These are phyloP conservation scores for Kwoniella botswanensis DNA, from an alignment of 768 basidiomycete genomes.

Conservation along the genomic window DNA sequence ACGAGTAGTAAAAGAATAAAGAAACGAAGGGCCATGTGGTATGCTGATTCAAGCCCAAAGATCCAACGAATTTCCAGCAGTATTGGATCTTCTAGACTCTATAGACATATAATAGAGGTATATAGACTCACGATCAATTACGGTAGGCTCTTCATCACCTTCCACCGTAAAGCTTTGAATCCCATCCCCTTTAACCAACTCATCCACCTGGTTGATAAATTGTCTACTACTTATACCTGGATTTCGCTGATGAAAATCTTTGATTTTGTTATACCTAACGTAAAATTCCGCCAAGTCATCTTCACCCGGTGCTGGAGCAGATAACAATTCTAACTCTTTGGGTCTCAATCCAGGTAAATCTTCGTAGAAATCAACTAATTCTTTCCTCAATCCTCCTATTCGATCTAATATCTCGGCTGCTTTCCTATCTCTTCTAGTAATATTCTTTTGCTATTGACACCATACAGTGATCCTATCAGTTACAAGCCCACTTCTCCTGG, in stretches of 20 bases:
- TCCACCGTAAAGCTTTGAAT: constrained; percentile 71
- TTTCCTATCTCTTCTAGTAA: constrained; percentile 73
- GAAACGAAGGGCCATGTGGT: no score
- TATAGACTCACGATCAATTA: constrained; percentile 70
- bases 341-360: constrained; percentile 68
- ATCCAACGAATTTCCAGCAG: no score
- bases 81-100: no score
- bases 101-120: no score
- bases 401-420: constrained; percentile 87
- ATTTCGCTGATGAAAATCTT: constrained; percentile 95
- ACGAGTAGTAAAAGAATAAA: no score
- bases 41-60: no score
- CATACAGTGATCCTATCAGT: background rate
- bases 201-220: constrained; percentile 85
- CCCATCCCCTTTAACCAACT: constrained; percentile 60
- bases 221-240: constrained; percentile 74
- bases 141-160: constrained; percentile 69
- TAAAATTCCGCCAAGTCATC: constrained; percentile 89
- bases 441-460: constrained; percentile 44
- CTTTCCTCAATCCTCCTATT: constrained; percentile 70
- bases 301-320: constrained; percentile 51
- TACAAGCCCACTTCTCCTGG: background rate
- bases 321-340: constrained; percentile 48
- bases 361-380: constrained; percentile 74
- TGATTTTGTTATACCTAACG: constrained; percentile 89